Evolutionary conservation across 495 filamentous ascomycete genomes (phyloP).

Genomic region (Penicillium cataractarum): DNA sequence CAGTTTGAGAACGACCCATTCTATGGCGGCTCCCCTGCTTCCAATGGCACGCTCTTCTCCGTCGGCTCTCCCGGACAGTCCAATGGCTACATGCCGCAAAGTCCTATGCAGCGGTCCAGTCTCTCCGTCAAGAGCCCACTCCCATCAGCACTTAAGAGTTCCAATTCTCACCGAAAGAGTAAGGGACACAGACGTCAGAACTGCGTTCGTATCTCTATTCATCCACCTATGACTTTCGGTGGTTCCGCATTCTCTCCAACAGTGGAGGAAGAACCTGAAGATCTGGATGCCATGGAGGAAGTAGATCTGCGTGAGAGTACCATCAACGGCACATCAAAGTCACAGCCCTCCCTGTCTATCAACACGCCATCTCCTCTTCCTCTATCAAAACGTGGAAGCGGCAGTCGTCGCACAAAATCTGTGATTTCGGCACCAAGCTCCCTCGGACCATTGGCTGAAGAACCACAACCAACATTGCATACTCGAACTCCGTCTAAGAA

Average conservation of each 20-base stretch:
- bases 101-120: conserved; percentile 29
- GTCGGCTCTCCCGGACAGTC: conserved; percentile 24
- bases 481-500: conserved; percentile 30
- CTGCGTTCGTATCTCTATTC: conserved; percentile 54
- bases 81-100: conserved; percentile 23
- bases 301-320: conserved; percentile 30
- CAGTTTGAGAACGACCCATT: conserved; percentile 37
- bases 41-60: conserved; percentile 23
- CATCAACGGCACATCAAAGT: conserved; percentile 21
- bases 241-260: conserved; percentile 42
- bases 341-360: conserved; percentile 14
- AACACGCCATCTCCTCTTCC: conserved; percentile 28
- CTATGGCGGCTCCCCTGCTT: conserved; percentile 27
- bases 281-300: conserved; percentile 35
- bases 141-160: conserved; percentile 45
- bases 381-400: conserved; percentile 29
- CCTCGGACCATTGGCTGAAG: conserved; percentile 30
- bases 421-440: conserved; percentile 18
- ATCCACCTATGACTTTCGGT: conserved; percentile 45
- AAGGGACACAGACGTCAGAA: conserved; percentile 53
- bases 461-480: conserved; percentile 20
- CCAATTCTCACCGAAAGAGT: conserved; percentile 42
- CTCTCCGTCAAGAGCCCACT: conserved; percentile 29
- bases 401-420: conserved; percentile 30
- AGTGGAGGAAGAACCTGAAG: conserved; percentile 45